Evolutionary conservation across 108 stramenopile species (phyloP).

Genomic region (Cyclotella distinguenda): DNA sequence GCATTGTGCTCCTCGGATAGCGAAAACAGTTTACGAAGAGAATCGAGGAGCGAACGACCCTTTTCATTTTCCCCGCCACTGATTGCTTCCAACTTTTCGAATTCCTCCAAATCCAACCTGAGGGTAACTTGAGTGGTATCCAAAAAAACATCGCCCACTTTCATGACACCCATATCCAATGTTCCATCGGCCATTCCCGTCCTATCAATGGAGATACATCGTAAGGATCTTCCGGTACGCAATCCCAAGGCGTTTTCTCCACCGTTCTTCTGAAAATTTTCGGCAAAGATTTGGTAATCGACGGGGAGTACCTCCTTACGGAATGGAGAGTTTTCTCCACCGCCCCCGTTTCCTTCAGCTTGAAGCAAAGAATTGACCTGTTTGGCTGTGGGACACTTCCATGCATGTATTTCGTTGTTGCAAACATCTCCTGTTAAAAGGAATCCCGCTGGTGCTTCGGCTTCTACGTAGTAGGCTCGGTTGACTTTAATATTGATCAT

Average conservation of each 20-base stretch:
- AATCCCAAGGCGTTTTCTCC: slow-evolving; percentile 23
- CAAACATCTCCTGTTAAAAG: slow-evolving; percentile 31
- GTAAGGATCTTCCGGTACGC: slow-evolving; percentile 2
- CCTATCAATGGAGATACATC: slow-evolving; percentile 22
- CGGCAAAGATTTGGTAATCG: background rate
- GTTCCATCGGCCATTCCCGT: slow-evolving; percentile 1
- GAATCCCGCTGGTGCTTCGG: slow-evolving; percentile 25
- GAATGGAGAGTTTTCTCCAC: too few relatives aligned
- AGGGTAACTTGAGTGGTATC: slow-evolving; percentile 5
- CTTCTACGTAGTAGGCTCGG: slow-evolving; percentile 30
- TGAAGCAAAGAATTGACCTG: too few relatives aligned
- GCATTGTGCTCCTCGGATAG: background rate
- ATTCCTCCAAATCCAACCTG: slow-evolving; percentile 12
- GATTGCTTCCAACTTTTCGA: background rate
- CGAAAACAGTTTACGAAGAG: too few relatives aligned
- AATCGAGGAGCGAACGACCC: background rate
- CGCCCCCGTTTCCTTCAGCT: too few relatives aligned
- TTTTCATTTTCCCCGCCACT: background rate
- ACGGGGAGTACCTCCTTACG: background rate
- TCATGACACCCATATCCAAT: slow-evolving; percentile 31
- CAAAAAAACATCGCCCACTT: slow-evolving; percentile 19
- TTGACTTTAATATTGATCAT: slow-evolving; percentile 28
- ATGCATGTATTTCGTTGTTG: slow-evolving; percentile 18
- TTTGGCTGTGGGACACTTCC: slow-evolving; percentile 22
- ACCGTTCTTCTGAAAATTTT: background rate